Base-by-base conservation (phyloP, 225 moss, liverwort and hornwort species). In the Polytrichum commune region DNA sequence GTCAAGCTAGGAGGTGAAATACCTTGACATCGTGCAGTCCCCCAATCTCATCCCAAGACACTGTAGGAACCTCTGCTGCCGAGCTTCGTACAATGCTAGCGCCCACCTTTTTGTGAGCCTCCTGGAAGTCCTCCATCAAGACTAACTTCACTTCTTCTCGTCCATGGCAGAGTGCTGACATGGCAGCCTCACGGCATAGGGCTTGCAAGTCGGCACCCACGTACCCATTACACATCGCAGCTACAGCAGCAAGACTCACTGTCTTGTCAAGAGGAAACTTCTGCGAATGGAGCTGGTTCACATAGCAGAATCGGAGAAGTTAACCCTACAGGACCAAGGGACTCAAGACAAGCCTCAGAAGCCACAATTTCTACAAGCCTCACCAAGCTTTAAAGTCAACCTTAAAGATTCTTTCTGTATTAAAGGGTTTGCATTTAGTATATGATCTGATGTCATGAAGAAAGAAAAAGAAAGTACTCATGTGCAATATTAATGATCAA, bases 121-220 rank as follows among this genome's bases (percentile, higher is more conserved):
- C 91, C 78, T 85, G 77, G 64, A 95, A 98, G 77, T 98, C 97
- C 73, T 89, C 82, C 79, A 90, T 79, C 64, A 86, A 85, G 4
- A 98, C 80, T 20, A 87, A 70, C 66, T 85, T 83, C 69, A 89
- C 78, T 56, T 78, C 73, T 75, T 81, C 85, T 46, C 3, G 16
- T 29, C 81, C 73, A 71, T 82, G 70, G 54, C 82, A 77, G 19
- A 98, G 82, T 5, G 95, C 93, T 54, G 88, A 86, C 89, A 90
- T 86, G 54, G 90, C 97, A 61, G 95, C 97, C 80, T 98, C 97
- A 55, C 97, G 88, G 74, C 97, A 98, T 58, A 95, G 53, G 65
- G 97, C 97, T 87, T 98, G 91, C 29, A 98, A 81, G 61, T 98
- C 97, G 71, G 97, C 97, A 55, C 97, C 97, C 63, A 98, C 95